phyloP scores from a whole-genome alignment of 306 rosid species.

The Cyamopsis tetragonoloba region DNA sequence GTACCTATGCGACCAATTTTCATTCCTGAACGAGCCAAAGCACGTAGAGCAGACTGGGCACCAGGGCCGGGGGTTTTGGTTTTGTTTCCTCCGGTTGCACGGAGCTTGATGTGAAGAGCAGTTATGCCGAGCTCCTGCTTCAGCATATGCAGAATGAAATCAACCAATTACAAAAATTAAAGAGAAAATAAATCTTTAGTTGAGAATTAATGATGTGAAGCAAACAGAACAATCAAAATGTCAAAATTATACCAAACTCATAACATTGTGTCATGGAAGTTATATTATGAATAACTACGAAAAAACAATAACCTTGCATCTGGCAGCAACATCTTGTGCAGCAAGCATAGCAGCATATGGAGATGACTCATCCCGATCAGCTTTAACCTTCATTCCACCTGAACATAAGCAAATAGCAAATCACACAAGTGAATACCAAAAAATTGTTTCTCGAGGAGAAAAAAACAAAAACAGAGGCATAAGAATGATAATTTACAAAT shows the following conservation, averaged over 20 bases:
- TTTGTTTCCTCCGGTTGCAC: slow-evolving; percentile 92
- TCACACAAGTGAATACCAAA: too few species aligned
- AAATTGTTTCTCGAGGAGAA: too few species aligned
- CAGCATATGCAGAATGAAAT: background rate
- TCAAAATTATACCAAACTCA: background rate
- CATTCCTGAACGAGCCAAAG: slow-evolving; percentile 93
- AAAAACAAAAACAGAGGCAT: too few species aligned
- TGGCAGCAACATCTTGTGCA: slow-evolving; percentile 79
- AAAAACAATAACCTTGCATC: slow-evolving; percentile 64
- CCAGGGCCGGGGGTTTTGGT: slow-evolving; percentile 93
- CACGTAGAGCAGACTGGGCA: slow-evolving; percentile 90
- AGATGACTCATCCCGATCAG: slow-evolving; percentile 87
- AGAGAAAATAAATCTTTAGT: too few species aligned
- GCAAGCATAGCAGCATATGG: slow-evolving; percentile 98
- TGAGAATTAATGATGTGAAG: too few species aligned
- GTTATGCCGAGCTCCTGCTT: slow-evolving; percentile 77
- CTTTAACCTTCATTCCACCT: slow-evolving; percentile 98
- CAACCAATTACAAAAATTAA: background rate
- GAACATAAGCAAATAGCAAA: background rate
- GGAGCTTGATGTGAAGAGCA: slow-evolving; percentile 79
- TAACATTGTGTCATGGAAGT: background rate
- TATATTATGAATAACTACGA: background rate
- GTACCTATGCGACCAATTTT: slow-evolving; percentile 92
- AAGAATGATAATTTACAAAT: too few species aligned
- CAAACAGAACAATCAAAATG: too few species aligned